Conservation (phyloP, 1,139 yeast genomes). For the Debaryomyces nepalensis region DNA sequence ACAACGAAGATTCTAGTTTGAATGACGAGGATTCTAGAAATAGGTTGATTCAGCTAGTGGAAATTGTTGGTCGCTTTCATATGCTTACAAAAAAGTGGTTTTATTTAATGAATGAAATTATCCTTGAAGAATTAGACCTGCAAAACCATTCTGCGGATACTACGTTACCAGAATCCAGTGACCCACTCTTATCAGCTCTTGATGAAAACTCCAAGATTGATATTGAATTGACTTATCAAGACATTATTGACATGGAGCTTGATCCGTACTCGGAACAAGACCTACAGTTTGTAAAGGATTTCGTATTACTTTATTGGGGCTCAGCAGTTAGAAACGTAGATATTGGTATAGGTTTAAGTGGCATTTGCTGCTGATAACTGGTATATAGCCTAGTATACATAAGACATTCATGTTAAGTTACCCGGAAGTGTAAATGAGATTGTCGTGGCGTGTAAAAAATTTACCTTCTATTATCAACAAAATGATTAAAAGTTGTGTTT, state of each 20-base stretch:
- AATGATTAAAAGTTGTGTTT: constrained; percentile 7
- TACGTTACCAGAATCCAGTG: constrained; percentile 3
- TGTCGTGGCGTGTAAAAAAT: constrained; percentile 13
- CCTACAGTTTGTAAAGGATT: constrained; percentile 55
- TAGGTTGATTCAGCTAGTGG: constrained; percentile 30
- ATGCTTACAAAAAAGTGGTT: constrained; percentile 53
- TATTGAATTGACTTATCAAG: constrained; percentile 55
- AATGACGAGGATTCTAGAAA: constrained; percentile 11
- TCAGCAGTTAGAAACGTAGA: constrained; percentile 35
- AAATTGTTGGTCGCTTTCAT: constrained; percentile 61
- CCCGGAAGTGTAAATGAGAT: constrained; percentile 9
- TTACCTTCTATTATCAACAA: constrained; percentile 13
- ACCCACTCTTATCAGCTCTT: constrained; percentile 11
- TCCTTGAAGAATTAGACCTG: constrained; percentile 32
- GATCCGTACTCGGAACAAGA: constrained; percentile 71
- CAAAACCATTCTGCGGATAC: neutral
- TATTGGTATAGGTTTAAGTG: constrained; percentile 39
- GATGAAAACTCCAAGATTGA: constrained; percentile 20
- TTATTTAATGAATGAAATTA: constrained; percentile 41
- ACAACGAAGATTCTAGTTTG: constrained; percentile 14
- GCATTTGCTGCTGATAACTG: constrained; percentile 32
- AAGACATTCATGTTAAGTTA: constrained; percentile 3
- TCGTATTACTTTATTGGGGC: constrained; percentile 63
- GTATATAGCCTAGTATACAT: neutral
- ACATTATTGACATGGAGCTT: constrained; percentile 71